Base-by-base conservation (phyloP, 139 green algal species). In the Nannochloris sp. region DNA sequence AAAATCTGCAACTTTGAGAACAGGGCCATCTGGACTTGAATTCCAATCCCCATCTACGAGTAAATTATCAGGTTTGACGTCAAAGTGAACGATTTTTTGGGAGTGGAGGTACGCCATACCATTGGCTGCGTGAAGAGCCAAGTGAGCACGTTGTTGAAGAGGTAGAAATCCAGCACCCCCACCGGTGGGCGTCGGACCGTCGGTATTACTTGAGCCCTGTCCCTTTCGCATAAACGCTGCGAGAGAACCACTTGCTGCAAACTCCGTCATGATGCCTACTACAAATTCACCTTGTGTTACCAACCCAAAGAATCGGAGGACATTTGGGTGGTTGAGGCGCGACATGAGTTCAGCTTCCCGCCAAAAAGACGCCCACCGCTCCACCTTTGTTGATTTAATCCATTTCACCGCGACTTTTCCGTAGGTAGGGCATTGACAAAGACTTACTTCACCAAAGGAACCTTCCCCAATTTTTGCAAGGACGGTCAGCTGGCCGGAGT, bases 1-100 rank as follows among this genome's bases (percentile, higher is more conserved):
- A 76, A 95, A 95, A 71, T 95, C 88, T 31, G 87, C 89, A 2
- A 93, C 85, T 73, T 82, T 78, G 31, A 80, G 24, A 24, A 53
- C 29, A 15, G 58, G 57, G 3, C 38, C 33, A 32, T 13, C 31
- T 10, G 37, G 42, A n/a, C n/a, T n/a, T 6, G 42, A 60, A 25
- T 24, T 30, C 35, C 61, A 71, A 61, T 83, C 72, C 9, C 75
- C 80, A 33, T 92, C 92, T 31, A 96, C 78, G 60, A 97, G 84
- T 67, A 97, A 74, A 79, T 97, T 97, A 78, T 97, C 90, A 7
- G 85, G 85, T 79, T 95, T 90, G 33, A 97, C 85, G 69, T 97
- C 90, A 66, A 97, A 96, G 75, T 97, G 90, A 25, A 97, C 89
- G 19, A 96, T 80, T n/a, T 78, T 74, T 69, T 87, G 80, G 35